Conservation (phyloP, 1,284 basidiomycete genomes). For the Cryptococcus sp. region DNA sequence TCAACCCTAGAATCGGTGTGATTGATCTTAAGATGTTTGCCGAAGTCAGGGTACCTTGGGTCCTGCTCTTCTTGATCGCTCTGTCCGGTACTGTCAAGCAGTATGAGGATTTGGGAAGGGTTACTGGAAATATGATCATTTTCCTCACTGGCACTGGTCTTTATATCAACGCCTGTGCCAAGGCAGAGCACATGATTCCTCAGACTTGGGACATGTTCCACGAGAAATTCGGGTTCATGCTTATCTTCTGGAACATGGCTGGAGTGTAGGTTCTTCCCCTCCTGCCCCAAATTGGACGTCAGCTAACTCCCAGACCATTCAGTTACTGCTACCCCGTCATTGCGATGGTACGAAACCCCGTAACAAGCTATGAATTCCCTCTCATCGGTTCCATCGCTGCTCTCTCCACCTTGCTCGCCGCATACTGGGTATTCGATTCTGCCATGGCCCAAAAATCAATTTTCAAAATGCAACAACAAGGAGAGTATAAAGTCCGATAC, state of each 20-base stretch:
- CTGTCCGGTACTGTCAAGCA: constrained; percentile 94
- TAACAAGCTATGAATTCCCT: constrained; percentile 80
- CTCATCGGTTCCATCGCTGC: constrained; percentile 49
- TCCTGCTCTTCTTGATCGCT: constrained; percentile 88
- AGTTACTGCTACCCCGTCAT: constrained; percentile 96
- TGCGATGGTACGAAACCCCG: constrained; percentile 95
- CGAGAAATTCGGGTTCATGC: constrained; percentile 92
- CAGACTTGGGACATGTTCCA: constrained; percentile 99
- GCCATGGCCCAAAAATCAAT: constrained; percentile 95
- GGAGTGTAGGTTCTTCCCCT: constrained; percentile 53
- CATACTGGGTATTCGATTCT: constrained; percentile 85
- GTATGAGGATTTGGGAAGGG: constrained; percentile 85
- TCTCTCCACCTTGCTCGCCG: constrained; percentile 63
- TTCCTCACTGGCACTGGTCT: constrained; percentile 95
- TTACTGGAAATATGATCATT: constrained; percentile 96
- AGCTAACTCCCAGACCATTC: constrained; percentile 39
- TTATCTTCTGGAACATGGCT: constrained; percentile 98
- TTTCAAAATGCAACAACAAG: constrained; percentile 96
- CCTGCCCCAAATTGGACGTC: constrained; percentile 52
- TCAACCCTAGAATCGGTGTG: constrained; percentile 91
- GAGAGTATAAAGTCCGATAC: constrained; percentile 76
- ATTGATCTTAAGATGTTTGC: constrained; percentile 99
- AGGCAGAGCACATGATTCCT: constrained; percentile 95
- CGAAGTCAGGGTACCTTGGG: constrained; percentile 97
- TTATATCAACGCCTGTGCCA: constrained; percentile 93